Evolutionary conservation across 129 eudicot genomes (phyloP), one percentile per base, ranked within the genome.

Genomic region (Escallonia rubra): DNA sequence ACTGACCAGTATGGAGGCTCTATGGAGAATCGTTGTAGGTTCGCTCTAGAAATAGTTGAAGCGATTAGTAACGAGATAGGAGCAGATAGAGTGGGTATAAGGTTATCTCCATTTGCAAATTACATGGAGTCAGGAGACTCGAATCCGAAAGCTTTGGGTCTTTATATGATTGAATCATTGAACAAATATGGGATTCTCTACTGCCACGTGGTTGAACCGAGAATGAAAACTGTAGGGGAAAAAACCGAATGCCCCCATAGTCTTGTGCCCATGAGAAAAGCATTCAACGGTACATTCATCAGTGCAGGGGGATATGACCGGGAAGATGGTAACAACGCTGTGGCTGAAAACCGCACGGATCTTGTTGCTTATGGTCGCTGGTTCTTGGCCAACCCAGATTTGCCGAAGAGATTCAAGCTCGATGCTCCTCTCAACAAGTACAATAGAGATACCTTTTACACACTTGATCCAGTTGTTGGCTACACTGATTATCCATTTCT

Each of bases 1-100:
- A 69, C 70, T 2, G 80, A 76, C 46, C n/a, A 61, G 53, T 76
- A 62, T 41, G 80, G 80, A 13, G 80, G 80, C 7, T 62, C 75
- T 8, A 68, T 76, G 7, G 74, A 68, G 53, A 76, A 76, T 10
- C 61, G 80, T 6, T 76, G 80, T 61, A 54, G 75, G 42, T 76
- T 76, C 43, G 53, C 67, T 52, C 52, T 62, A 41, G 65, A 76
- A 38, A 50, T 76, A 12, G 59, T 76, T 13, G 41, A 69, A 16
- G 66, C 75, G 7, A 66, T 76, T 13, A 15, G 53, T 9, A 56
- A 68, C 11, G 80, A 72, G 50, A 63, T 76, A 43, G 80, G 80
- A 59, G 40, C 63, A 34, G 75, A 69, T 38, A 68, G 64, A 54
- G 74, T 75, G 7, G 74, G 74, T 4, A 38, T 75, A 8, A 68